Percentiles rank a stretch among this genome's conserved stretches.
Conservation (phyloP, 306 rosid genomes). For the Cicer yamashitae region DNA sequence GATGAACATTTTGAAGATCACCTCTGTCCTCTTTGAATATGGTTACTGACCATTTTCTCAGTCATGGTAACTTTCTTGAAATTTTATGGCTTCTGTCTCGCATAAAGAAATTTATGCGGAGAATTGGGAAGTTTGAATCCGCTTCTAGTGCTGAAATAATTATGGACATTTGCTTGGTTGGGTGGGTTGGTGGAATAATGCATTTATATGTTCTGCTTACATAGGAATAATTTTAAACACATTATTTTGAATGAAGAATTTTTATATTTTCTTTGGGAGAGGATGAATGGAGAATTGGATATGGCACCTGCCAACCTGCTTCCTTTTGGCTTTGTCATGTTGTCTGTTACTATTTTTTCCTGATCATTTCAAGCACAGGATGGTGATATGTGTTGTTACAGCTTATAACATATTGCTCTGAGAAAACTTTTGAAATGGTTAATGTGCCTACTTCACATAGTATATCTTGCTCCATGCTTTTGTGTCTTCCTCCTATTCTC, state of each 20-base stretch:
- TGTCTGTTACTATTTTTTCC: constrained; percentile 7
- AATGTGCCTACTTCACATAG: constrained; percentile 16
- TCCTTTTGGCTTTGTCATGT: constrained; percentile 8
- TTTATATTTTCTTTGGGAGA: constrained; percentile 3
- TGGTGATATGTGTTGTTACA: not conserved
- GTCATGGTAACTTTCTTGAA: constrained; percentile 12
- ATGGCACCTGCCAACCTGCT: constrained; percentile 29
- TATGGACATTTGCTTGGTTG: constrained; percentile 7
- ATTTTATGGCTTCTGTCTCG: constrained; percentile 20
- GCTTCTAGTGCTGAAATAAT: constrained; percentile 20
- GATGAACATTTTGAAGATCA: constrained; percentile 22
- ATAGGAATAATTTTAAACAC: not conserved
- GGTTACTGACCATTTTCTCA: constrained; percentile 23
- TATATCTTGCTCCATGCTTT: constrained; percentile 35
- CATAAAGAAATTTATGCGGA: not conserved
- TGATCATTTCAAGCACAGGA: constrained; percentile 2
- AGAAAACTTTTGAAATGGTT: constrained; percentile 31
- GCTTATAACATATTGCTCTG: constrained; percentile 29
- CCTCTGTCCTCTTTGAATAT: constrained; percentile 15
- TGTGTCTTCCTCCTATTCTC: constrained; percentile 33
- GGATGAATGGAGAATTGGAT: constrained; percentile 26
- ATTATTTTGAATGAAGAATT: constrained; percentile 11
- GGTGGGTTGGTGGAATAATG: not conserved
- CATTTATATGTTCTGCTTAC: not conserved
- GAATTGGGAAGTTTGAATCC: constrained; percentile 12